Percentiles rank a stretch among this genome's conserved stretches.
phyloP scores from a whole-genome alignment of 768 basidiomycete genomes.

The Suillus plorans region DNA sequence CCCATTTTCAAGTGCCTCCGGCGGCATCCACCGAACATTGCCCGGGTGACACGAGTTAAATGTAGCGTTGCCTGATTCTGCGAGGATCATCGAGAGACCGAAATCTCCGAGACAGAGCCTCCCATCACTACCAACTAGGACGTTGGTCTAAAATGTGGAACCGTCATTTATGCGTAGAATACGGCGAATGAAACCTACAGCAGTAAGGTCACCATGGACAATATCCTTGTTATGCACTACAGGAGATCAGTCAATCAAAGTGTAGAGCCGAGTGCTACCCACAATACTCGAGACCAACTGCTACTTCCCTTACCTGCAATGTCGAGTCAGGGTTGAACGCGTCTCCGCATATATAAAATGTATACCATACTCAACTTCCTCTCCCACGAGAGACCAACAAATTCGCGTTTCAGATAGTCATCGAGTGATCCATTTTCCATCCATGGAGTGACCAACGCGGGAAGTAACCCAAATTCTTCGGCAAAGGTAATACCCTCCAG shows the following conservation, averaged over 20 bases:
- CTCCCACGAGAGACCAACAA: not conserved
- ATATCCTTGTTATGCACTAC: no score
- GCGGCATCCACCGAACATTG: not conserved
- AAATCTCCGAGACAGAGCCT: no score
- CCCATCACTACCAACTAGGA: no score
- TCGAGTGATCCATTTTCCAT: no score
- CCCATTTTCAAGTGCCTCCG: not conserved
- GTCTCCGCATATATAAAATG: not conserved
- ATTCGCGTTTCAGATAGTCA: no score
- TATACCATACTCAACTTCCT: not conserved
- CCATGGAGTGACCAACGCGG: no score
- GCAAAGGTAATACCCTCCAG: slow-evolving; percentile 18
- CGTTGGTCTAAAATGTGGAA: not conserved
- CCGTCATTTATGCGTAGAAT: no score
- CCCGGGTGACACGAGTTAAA: not conserved
- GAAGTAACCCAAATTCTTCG: no score
- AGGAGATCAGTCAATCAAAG: not conserved
- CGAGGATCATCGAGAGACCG: no score
- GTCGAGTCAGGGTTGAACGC: not conserved
- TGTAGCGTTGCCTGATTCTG: slow-evolving; percentile 5
- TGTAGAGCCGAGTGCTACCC: not conserved
- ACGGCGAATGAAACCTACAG: no score
- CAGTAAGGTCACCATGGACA: no score
- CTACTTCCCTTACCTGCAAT: not conserved
- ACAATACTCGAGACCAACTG: not conserved